Base-by-base conservation (phyloP, 2,329 filamentous ascomycete genomes). In the Arthrinium phaeospermum region DNA sequence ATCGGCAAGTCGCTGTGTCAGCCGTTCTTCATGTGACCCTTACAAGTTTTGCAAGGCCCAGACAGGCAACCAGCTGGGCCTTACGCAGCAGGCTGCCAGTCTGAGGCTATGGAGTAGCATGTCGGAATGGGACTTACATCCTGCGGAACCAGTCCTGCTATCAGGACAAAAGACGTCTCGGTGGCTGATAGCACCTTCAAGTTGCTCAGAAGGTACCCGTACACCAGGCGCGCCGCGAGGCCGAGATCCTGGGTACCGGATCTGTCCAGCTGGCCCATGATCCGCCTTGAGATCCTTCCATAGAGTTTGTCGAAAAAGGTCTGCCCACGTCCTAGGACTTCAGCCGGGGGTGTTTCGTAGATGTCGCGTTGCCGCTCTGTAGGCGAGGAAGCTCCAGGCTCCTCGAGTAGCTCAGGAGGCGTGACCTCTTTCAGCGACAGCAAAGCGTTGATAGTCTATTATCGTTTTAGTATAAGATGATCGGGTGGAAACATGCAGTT, bases 111-210 rank as follows among this genome's bases (percentile, higher is more conserved):
- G 30, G 19, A 30, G 27, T 16, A n/a, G 67, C 5, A 68, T 30
- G 45, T 51, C 24, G 44, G 49, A 57, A 69, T 47, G 45, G 41
- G 45, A 77, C 83, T 79, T 76, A 86, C 86, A 79, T 88, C 85
- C 78, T 88, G 86, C 16, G 86, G 86, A 71, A 89, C 84, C 68
- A 89, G 73, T 5, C 82, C 85, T 4, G 87, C 85, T 57, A 88
- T 83, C 69, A 88, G 78, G n/a, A 87, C 83, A 74, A 85, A 86
- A 41, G 86, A 88, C 3, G 84, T 89, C 76, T 89, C 86, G 16
- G 79, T 79, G 4, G 82, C 76, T 14, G 79, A 83, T n/a, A 88
- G 77, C 16, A 89, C 80, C 34, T 75, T 82, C 13, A 81, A 83
- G 74, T 87, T 86, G 78, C 85, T 87, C 49, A 88, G 77, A 12